Evolutionary conservation across 73 alveolate genomes (phyloP).

Genomic region (Stentor coeruleus): DNA sequence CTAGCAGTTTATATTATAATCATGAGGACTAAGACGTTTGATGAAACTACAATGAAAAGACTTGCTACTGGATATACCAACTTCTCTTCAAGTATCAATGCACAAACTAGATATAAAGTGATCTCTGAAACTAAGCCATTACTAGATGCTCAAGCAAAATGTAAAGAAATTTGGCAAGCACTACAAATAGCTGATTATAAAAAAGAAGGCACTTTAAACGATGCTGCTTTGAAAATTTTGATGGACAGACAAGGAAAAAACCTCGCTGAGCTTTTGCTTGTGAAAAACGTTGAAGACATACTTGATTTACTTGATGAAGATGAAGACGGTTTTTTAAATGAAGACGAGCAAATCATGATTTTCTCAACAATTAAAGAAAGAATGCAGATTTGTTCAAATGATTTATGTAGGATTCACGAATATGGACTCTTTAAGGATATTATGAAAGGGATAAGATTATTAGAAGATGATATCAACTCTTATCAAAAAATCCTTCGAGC

Average conservation of each 20-base stretch:
- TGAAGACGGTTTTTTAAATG: conserved; percentile 84
- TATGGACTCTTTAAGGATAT: conserved; percentile 66
- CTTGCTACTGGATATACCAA: not conserved
- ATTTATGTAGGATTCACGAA: conserved; percentile 63
- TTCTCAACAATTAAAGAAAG: conserved; percentile 67
- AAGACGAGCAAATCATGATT: conserved; percentile 77
- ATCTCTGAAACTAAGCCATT: conserved; percentile 24
- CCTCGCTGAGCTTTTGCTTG: conserved; percentile 63
- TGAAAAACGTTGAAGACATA: conserved; percentile 67
- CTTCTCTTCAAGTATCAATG: not conserved
- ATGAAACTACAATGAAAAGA: not conserved
- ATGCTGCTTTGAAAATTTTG: conserved; percentile 72
- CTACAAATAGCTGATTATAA: conserved; percentile 79
- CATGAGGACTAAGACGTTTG: not conserved
- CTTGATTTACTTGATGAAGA: conserved; percentile 71
- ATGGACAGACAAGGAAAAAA: conserved; percentile 69
- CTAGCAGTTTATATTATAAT: no score
- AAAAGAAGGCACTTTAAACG: conserved; percentile 84
- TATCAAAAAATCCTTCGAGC: conserved; percentile 9
- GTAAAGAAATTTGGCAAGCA: conserved; percentile 82
- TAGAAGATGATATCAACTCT: conserved; percentile 24
- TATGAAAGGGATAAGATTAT: conserved; percentile 55
- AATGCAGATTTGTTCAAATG: conserved; percentile 66
- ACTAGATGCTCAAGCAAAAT: conserved; percentile 64
- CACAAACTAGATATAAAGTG: conserved; percentile 35